These are phyloP conservation scores for Phytophthora vignae DNA, from an alignment of 352 stramenopile genomes.

Conservation along the genomic window DNA sequence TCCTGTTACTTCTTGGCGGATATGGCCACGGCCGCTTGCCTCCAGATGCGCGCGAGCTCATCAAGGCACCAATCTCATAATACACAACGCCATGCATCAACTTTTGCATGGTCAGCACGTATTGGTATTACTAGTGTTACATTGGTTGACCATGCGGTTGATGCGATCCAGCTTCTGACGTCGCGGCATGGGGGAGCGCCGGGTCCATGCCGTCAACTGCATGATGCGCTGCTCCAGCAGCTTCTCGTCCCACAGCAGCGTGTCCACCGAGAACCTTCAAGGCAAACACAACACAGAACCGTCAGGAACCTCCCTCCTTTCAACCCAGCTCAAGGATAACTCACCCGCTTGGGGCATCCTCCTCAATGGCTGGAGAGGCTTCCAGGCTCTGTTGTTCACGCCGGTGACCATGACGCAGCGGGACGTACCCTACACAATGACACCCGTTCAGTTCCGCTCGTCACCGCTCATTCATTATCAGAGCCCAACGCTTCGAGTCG, in stretches of 20 bases:
- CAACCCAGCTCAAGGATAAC: constrained; percentile 1
- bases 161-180: constrained; percentile 73
- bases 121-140: constrained; percentile 55
- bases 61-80: too few relatives aligned
- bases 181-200: constrained; percentile 55
- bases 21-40: too few relatives aligned
- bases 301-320: neutral
- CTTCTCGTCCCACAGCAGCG: constrained; percentile 71
- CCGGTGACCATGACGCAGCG: constrained; percentile 60
- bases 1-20: neutral
- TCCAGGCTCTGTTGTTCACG: constrained; percentile 26
- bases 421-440: constrained; percentile 55
- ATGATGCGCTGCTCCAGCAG: constrained; percentile 71
- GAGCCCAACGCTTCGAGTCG: too few relatives aligned
- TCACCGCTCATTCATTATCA: neutral
- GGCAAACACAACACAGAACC: neutral
- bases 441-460: constrained; percentile 5
- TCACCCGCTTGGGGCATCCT: constrained; percentile 46
- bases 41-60: too few relatives aligned
- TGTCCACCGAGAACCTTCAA: constrained; percentile 74
- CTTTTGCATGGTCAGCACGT: constrained; percentile 18
- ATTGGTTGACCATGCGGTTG: constrained; percentile 71
- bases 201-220: constrained; percentile 71
- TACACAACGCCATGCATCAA: too few relatives aligned
- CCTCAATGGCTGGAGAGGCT: constrained; percentile 13